Base-by-base conservation (phyloP, 257 asterid species). In the Solanum appendiculatum region DNA sequence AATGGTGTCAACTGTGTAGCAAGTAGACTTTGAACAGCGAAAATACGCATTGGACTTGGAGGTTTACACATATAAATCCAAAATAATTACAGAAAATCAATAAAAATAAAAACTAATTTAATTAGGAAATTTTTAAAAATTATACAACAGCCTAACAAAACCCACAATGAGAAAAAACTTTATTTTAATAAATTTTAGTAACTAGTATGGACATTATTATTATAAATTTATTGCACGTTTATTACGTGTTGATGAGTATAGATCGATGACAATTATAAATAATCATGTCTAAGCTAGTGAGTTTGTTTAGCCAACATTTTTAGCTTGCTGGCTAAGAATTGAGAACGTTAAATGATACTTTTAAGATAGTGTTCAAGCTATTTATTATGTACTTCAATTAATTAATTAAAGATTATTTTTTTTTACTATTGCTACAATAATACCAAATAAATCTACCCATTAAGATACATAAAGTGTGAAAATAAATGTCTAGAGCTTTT, bases 1-100 rank as follows among this genome's bases (percentile, higher is more conserved):
- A 60, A 25, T 23, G 85, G 56, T 81, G 85, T 86, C 88, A 88
- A 78, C 44, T 29, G 85, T 86, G 86, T 85, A 85, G 60, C 40
- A 34, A 72, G 73, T 20, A 18, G 86, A 86, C 90, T 88, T 78
- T 85, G 73, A 78, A 86, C 27, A 33, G 58, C 87, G 37, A 51
- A 82, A 80, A 10, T 51, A 46, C 21, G 36, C 56, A 77, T 77
- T 14, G 36, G 83, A 34, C 12, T 70, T 34, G 8, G 46, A 70
- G 80, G 34, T 33, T 33, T 70, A 18, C 27, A 70, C 44, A 70
- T 34, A 33, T 70, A 70, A 70, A 70, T 34, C 25, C 42, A 34
- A 33, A 70, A 18, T 33, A 33, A 12, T 27, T 66, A 15, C 25
- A 31, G 1, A 31, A 69, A 7, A 69, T 7, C 10, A 68, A 34